A percentile compares a stretch with the other conserved stretches of the same genome.
Conservation (phyloP, 176 grass and related monocot species). For the Phragmites australis region DNA sequence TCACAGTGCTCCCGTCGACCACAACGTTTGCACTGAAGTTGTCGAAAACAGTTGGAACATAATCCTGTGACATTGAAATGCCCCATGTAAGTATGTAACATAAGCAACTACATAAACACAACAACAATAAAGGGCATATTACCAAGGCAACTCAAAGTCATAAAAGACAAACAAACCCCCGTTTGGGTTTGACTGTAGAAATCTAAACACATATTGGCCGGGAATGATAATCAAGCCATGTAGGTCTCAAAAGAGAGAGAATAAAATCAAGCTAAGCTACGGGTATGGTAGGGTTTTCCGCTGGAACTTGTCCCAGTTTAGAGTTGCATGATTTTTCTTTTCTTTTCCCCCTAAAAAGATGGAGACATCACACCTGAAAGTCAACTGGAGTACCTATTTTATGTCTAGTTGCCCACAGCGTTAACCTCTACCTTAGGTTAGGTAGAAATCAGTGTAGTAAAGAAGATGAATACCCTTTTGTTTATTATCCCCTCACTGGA, state of each 20-base stretch:
- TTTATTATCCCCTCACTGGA: background rate
- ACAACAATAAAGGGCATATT: background rate
- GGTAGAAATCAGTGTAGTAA: background rate
- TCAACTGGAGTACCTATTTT: background rate
- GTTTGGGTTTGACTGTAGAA: too few species aligned
- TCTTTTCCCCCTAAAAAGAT: background rate
- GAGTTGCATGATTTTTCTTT: background rate
- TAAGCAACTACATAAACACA: background rate
- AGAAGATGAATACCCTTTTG: background rate
- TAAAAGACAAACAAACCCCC: background rate
- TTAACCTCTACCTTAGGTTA: background rate
- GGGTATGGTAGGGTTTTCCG: background rate
- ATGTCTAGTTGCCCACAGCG: background rate
- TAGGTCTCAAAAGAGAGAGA: background rate
- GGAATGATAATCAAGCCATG: background rate
- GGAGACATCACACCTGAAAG: too few species aligned
- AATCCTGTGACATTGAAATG: slow-evolving; percentile 52
- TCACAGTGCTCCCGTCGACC: slow-evolving; percentile 66
- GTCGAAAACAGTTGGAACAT: slow-evolving; percentile 71
- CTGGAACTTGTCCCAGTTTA: background rate
- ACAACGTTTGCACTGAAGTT: slow-evolving; percentile 76
- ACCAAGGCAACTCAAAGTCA: background rate
- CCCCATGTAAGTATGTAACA: background rate
- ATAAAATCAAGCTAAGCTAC: background rate
- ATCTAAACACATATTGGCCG: background rate